Evolutionary conservation across 2,329 filamentous ascomycete species (phyloP), one percentile per base, ranked within the genome.

Genomic region (Hortaea werneckii): DNA sequence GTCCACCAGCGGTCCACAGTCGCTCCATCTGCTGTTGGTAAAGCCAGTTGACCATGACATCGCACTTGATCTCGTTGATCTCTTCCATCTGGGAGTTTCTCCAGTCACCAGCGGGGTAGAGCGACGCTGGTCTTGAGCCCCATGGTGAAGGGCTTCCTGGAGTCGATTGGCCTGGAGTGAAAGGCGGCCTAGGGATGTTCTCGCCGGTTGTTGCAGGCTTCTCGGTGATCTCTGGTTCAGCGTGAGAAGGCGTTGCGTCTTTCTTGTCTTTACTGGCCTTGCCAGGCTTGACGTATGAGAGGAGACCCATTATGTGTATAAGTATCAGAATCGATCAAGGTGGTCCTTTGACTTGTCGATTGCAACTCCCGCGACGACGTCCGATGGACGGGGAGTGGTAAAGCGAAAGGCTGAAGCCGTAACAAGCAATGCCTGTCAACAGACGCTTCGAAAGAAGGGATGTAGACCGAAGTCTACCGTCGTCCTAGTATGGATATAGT

Each of bases 41-140:
- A 2, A 83, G 68, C 71, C 75, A 82, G 54, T 75, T 79, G 54
- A 78, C 78, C 70, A 80, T 77, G 51, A 83, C 73, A 58, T 82
- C 76, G 52, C 68, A 71, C 58, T 77, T 79, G 57, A 79, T 71
- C 48, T 78, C 72, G 41, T 68, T 59, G 41, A 77, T 62, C 37
- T 67, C 69, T 30, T 74, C 70, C 42, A 64, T 62, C 29, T 64
- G 54, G 5, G 55, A 56, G 62, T 73, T 65, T 27, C 63, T 58
- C 48, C 59, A 64, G 34, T 65, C 61, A 35, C 60, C 59, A 20
- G 41, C 45, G 2, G 64, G 63, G 44, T 62, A 63, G 7, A 65
- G 50, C 4, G 65, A 68, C 8, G 48, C 56, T 42, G 64, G 64
- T 44, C 63, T 48, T 37, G 64, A 66, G 46, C 54, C 51, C 47